Conservation (phyloP, 2,329 filamentous ascomycete genomes). For the Didymella sp. region DNA sequence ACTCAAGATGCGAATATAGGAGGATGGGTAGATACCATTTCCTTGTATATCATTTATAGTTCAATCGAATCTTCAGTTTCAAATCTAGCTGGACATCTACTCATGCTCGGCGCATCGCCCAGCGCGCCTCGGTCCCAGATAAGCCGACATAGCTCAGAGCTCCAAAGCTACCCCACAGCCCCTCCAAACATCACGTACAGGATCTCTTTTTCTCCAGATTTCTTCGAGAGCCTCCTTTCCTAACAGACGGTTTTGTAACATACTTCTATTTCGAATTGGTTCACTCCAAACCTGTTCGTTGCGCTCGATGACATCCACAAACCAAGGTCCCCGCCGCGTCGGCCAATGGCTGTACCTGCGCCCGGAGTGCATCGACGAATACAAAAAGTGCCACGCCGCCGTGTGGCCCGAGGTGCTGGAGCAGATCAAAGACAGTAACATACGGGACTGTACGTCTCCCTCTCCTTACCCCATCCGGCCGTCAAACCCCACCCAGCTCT, state of each 20-base stretch:
- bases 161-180: constrained; percentile 17
- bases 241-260: too few species aligned
- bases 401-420: constrained; percentile 80
- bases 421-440: constrained; percentile 78
- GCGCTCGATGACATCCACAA: constrained; percentile 8
- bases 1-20: not conserved
- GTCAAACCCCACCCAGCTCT: not conserved
- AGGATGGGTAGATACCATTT: constrained; percentile 15
- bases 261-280: too few species aligned
- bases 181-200: not conserved
- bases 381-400: constrained; percentile 74
- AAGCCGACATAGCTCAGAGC: not conserved
- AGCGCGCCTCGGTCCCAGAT: constrained; percentile 8
- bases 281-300: too few species aligned
- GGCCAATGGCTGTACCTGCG: constrained; percentile 77
- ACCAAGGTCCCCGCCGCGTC: constrained; percentile 58
- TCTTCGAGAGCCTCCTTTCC: too few species aligned
- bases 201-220: not conserved
- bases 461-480: constrained; percentile 15
- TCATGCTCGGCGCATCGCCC: not conserved
- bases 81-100: too few species aligned
- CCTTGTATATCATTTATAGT: constrained; percentile 8
- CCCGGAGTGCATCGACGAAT: constrained; percentile 69
- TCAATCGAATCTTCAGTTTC: not conserved
- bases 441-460: constrained; percentile 67